Conservation (phyloP, 176 grass and related monocot genomes). For the Oryza punctata region DNA sequence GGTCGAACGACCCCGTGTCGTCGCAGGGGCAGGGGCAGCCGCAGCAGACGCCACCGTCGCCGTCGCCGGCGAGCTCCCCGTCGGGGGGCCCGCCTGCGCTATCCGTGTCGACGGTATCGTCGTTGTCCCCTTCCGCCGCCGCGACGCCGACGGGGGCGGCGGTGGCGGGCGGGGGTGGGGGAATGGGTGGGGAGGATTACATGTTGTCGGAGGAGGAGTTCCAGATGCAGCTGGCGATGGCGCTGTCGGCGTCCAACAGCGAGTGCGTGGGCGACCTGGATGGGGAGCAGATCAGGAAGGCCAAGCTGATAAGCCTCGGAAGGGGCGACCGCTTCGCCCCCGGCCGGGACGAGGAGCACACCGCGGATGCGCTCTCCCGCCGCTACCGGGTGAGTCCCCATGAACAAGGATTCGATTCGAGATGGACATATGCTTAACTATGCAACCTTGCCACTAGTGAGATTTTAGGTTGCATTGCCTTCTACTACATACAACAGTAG, state of each 20-base stretch:
- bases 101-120: constrained; percentile 39
- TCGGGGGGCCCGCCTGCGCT: constrained; percentile 39
- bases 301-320: constrained; percentile 85
- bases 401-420: neutral
- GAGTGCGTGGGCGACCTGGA: constrained; percentile 70
- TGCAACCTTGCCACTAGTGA: neutral
- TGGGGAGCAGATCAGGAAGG: constrained; percentile 96
- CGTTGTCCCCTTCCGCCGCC: constrained; percentile 45
- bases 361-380: constrained; percentile 81
- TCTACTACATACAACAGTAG: neutral
- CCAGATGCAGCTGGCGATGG: constrained; percentile 97
- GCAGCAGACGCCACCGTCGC: constrained; percentile 33
- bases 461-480: neutral
- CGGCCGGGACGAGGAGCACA: constrained; percentile 55
- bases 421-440: neutral
- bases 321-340: constrained; percentile 56
- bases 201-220: constrained; percentile 92
- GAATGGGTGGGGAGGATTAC: constrained; percentile 64
- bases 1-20: constrained; percentile 70
- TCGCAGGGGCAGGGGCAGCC: neutral
- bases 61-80: constrained; percentile 48
- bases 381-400: constrained; percentile 76
- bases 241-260: constrained; percentile 88
- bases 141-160: constrained; percentile 13
- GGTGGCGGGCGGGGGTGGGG: constrained; percentile 22